Percentiles rank a stretch among this genome's conserved stretches.
Conservation (phyloP, 176 grass and related monocot species). For the Zizania latifolia region DNA sequence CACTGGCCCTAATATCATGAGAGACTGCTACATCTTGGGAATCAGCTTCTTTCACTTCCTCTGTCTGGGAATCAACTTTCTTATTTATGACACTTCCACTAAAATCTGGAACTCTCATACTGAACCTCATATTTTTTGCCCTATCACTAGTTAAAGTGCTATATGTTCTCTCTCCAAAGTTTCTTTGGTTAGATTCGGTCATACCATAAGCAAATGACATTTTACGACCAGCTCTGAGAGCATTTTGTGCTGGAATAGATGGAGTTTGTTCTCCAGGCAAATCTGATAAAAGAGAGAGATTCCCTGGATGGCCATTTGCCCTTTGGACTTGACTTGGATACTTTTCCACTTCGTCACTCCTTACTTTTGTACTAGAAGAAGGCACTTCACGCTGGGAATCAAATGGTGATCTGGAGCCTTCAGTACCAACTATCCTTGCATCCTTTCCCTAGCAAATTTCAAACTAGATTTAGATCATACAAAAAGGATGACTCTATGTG, state of each 20-base stretch:
- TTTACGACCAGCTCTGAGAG: conserved; percentile 56
- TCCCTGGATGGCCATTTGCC: conserved; percentile 28
- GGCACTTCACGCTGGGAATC: conserved; percentile 18
- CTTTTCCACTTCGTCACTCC: conserved; percentile 37
- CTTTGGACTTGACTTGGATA: conserved; percentile 37
- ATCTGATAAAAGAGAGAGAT: conserved; percentile 29
- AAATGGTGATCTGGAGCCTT: conserved; percentile 27
- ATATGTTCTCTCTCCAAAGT: conserved; percentile 55
- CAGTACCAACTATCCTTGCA: conserved; percentile 25
- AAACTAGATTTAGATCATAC: conserved; percentile 22
- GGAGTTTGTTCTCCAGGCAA: conserved; percentile 32
- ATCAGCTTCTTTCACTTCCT: conserved; percentile 76
- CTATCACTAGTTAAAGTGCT: conserved; percentile 74
- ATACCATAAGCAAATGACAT: conserved; percentile 76
- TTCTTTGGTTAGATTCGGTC: conserved; percentile 41
- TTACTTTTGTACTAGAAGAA: conserved; percentile 22
- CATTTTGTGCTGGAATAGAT: conserved; percentile 40
- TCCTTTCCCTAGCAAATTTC: conserved; percentile 36
- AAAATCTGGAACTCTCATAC: conserved; percentile 50
- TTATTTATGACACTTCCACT: conserved; percentile 47
- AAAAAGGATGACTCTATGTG: background rate
- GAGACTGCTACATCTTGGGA: conserved; percentile 37
- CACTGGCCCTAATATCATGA: conserved; percentile 25
- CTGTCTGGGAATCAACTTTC: conserved; percentile 42
- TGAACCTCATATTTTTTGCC: conserved; percentile 55